Evolutionary conservation across 2,329 filamentous ascomycete species (phyloP).

Genomic region (Monosporascus ibericus): DNA sequence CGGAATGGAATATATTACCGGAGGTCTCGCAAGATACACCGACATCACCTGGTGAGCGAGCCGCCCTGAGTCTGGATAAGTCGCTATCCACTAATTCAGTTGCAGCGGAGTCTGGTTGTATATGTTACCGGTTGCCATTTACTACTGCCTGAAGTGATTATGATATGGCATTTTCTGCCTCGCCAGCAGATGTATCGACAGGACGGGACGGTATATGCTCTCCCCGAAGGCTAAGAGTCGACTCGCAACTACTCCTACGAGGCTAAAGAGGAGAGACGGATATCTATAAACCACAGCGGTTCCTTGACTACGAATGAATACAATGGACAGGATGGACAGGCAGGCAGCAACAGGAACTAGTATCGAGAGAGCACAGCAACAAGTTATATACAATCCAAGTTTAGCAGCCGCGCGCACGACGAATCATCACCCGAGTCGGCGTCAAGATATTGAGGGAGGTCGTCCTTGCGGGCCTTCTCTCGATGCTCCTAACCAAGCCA

Average conservation of each 20-base stretch:
- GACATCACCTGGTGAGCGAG: not conserved
- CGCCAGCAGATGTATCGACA: slow-evolving; percentile 4
- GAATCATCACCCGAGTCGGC: not conserved
- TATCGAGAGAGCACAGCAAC: not conserved
- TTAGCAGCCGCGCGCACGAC: slow-evolving; percentile 1
- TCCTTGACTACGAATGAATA: not conserved
- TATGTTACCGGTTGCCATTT: slow-evolving; percentile 6
- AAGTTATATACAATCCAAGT: slow-evolving; percentile 1
- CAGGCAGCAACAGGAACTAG: slow-evolving; percentile 5
- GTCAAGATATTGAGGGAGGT: slow-evolving; percentile 22
- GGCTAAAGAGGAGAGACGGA: not conserved
- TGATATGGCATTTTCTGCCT: slow-evolving; percentile 4
- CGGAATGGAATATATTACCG: not conserved
- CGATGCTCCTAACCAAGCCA: slow-evolving; percentile 21
- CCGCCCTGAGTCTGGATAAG: slow-evolving; percentile 6
- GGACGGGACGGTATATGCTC: not conserved
- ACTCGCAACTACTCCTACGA: slow-evolving; percentile 4
- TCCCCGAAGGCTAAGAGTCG: slow-evolving; percentile 1
- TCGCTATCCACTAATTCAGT: slow-evolving; percentile 1
- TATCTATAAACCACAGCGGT: slow-evolving; percentile 9
- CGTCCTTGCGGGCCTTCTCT: slow-evolving; percentile 21
- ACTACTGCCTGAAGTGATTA: slow-evolving; percentile 3
- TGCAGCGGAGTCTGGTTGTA: not conserved
- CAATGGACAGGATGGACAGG: not conserved
- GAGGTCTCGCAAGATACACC: not conserved